Base-by-base conservation (phyloP, 495 filamentous ascomycete genomes). In the Penicillium salamii region DNA sequence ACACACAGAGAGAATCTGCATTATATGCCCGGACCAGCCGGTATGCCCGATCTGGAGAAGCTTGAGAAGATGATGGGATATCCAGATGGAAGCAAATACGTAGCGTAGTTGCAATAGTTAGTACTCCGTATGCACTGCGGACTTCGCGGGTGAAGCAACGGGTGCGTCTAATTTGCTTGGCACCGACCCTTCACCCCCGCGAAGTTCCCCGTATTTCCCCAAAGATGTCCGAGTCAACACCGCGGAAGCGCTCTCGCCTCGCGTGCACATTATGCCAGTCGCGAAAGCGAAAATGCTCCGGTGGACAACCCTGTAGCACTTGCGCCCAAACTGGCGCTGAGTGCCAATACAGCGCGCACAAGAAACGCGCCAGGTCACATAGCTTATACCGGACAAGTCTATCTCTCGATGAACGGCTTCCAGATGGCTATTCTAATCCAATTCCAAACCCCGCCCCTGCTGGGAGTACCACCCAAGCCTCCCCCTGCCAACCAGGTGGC, bases 221-320 rank as follows among this genome's bases (percentile, higher is more conserved):
- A 14, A 44, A 29, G 13, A 72, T 72, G 69, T 38, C 60, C 33
- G 67, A 72, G 21, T 58, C 62, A 23, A 53, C 57, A 2, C 65
- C 52, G 23, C 65, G 72, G 23, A 74, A 74, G 50, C 69, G 72
- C 39, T 72, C 72, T 37, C 69, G 76, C 14, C 63, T 72, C 17
- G 78, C 77, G 24, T 82, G 78, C 59, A 51, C 65, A 15, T 71
- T 71, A 4, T 82, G 78, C 39, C 71, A 78, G 42, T 64, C 74
- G 2, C 69, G 78, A 23, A 82, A 82, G 50, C 69, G 78, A 7
- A 80, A 79, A 74, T 79, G 77, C 60, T 71, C 78, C 41, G 76
- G 74, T 36, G 65, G 69, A 5, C 63, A 67, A 29, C 78, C 78
- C 7, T 82, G 78, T 49, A 59, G 56, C n/a, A 78, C 71, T 14